Evolutionary conservation across 768 basidiomycete genomes (phyloP).

Genomic region (Leccinum sublutescens): DNA sequence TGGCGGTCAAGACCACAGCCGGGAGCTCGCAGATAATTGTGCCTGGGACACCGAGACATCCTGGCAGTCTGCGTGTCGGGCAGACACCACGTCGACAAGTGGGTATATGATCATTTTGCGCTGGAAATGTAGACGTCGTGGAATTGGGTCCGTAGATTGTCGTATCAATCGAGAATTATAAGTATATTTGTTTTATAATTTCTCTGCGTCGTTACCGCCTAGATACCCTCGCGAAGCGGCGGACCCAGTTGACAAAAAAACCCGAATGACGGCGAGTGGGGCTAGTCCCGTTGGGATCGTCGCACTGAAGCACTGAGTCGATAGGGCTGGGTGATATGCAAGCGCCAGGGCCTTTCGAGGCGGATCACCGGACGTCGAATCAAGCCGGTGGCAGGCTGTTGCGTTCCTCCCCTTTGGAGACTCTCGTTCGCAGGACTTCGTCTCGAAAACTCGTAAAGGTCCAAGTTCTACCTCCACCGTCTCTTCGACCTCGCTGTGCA

Average conservation of each 20-base stretch:
- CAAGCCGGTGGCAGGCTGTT: conserved; percentile 30
- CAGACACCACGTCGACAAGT: conserved; percentile 75
- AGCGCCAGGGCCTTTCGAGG: conserved; percentile 6
- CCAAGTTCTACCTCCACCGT: conserved; percentile 4
- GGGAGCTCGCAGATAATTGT: conserved; percentile 68
- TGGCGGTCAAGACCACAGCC: conserved; percentile 51
- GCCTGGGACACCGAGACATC: conserved; percentile 77
- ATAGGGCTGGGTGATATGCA: conserved; percentile 22
- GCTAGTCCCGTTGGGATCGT: conserved; percentile 1
- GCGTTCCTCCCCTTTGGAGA: conserved; percentile 55
- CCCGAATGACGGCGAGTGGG: not conserved
- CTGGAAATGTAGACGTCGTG: conserved; percentile 39
- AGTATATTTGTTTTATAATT: not conserved
- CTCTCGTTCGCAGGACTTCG: conserved; percentile 55
- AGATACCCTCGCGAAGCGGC: conserved; percentile 5
- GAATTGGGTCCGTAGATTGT: not conserved
- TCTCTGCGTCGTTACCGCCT: conserved; percentile 11
- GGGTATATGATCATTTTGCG: conserved; percentile 52
- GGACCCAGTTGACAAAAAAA: not conserved
- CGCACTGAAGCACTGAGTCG: not conserved
- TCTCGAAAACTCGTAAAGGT: conserved; percentile 19
- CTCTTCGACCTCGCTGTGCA: conserved; percentile 12
- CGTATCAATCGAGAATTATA: not conserved
- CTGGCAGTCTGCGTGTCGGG: conserved; percentile 55
- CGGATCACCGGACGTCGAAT: conserved; percentile 15